Evolutionary conservation across 2,329 filamentous ascomycete species (phyloP).

Genomic region (Coleophoma eucalyptorum): DNA sequence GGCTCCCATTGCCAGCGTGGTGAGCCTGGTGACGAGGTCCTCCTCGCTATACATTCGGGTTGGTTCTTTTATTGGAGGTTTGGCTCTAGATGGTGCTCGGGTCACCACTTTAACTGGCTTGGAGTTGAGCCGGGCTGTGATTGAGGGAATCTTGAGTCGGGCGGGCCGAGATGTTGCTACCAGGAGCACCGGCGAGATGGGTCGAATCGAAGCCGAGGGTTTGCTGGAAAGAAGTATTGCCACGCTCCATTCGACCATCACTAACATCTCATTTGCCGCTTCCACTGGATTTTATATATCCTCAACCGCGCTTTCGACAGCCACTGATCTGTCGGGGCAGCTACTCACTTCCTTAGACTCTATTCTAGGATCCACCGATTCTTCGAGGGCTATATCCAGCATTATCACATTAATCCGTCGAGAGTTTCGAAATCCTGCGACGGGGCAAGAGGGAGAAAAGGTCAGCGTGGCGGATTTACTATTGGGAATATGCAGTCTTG

Average conservation of each 20-base stretch:
- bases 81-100: constrained; percentile 31
- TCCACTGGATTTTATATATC: constrained; percentile 57
- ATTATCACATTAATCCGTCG: constrained; percentile 61
- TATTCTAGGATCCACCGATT: constrained; percentile 66
- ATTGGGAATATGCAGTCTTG: constrained; percentile 55
- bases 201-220: constrained; percentile 49
- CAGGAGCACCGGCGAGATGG: constrained; percentile 34
- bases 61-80: constrained; percentile 30
- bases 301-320: constrained; percentile 47
- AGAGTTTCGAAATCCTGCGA: constrained; percentile 61
- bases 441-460: constrained; percentile 53
- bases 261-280: constrained; percentile 57
- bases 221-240: constrained; percentile 54
- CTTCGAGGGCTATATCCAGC: constrained; percentile 62
- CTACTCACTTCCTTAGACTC: constrained; percentile 57
- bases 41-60: constrained; percentile 45
- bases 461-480: constrained; percentile 60
- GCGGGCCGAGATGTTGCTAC: constrained; percentile 30
- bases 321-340: constrained; percentile 53
- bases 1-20: constrained; percentile 49
- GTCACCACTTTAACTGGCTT: constrained; percentile 32
- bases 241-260: constrained; percentile 52
- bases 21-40: constrained; percentile 58
- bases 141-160: constrained; percentile 31
- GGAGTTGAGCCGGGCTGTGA: constrained; percentile 31